Evolutionary conservation across 2,329 filamentous ascomycete genomes (phyloP), one percentile per base, ranked within the genome.

Genomic region (Zymoseptoria ardabiliae): DNA sequence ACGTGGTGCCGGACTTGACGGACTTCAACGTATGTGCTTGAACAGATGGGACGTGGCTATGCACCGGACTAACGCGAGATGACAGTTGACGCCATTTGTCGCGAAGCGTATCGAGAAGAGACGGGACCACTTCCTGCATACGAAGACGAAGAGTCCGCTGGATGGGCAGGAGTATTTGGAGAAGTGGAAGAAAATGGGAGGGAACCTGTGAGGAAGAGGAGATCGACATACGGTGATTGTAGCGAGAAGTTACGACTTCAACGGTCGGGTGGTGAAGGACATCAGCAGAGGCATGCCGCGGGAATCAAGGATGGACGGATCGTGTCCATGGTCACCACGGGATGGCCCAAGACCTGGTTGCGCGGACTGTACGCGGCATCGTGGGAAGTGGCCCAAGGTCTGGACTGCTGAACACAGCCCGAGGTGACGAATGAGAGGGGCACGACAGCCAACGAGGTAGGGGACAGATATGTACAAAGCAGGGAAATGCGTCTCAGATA

Each of bases 41-140:
- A 11, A 22, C 6, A 45, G 28, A 55, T 21, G 25, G 35, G 25
- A 48, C 11, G 19, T 51, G 6, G n/a, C n/a, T n/a, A n/a, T n/a
- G n/a, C n/a, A n/a, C n/a, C n/a, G n/a, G n/a, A n/a, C n/a, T 50
- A 23, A 21, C 49, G 50, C 62, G 54, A 62, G 49, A 28, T 17
- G 41, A n/a, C 54, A 94, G 90, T 82, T 95, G 70, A 90, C 87
- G 2, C 90, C 90, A 1, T 95, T 93, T 68, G 88, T 94, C 55
- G 84, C 85, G 59, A 78, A 78, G 54, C 81, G 81, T 61, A 78
- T 91, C 58, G 75, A 79, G 63, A 74, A 77, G 48, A 76, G 21
- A 76, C 75, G 55, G 35, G 85, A 85, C 53, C 77, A 78, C 61
- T 86, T 85, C 71, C 69, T 69, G 28, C 66, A 70, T 54, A 66